A percentile compares a stretch with the other conserved stretches of the same genome.
These are phyloP conservation scores for Murraya koenigii DNA, from an alignment of 345 rosid species.

Conservation along the genomic window DNA sequence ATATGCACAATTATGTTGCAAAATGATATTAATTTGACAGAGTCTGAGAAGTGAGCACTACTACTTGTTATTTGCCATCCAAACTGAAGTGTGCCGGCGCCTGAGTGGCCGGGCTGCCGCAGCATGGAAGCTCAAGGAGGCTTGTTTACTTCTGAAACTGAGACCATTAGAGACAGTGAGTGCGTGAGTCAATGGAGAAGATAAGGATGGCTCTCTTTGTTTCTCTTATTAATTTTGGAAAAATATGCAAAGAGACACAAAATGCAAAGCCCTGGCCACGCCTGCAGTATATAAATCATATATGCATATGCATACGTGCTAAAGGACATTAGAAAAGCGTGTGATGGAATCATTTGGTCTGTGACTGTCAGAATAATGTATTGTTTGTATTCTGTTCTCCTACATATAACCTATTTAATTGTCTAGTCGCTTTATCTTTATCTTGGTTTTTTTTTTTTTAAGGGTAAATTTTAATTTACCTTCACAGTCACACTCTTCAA, in stretches of 20 bases:
- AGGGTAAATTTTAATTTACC: no score
- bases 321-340: neutral
- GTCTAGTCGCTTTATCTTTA: neutral
- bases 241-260: neutral
- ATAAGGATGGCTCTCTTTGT: neutral
- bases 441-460: neutral
- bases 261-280: neutral
- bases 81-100: conserved; percentile 11
- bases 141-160: neutral
- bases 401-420: neutral
- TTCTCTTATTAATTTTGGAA: neutral
- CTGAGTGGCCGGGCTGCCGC: neutral
- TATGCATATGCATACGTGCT: neutral
- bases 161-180: neutral
- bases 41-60: conserved; percentile 50
- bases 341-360: neutral
- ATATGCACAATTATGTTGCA: neutral
- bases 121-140: conserved; percentile 23
- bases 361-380: neutral
- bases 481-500: no score
- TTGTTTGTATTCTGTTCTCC: neutral
- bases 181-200: neutral
- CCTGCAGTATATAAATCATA: neutral
- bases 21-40: conserved; percentile 31
- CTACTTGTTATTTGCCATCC: conserved; percentile 10